Percentiles rank a stretch among this genome's conserved stretches.
These are phyloP conservation scores for Pleodorina starrii DNA, from an alignment of 139 green algal species.

Conservation along the genomic window DNA sequence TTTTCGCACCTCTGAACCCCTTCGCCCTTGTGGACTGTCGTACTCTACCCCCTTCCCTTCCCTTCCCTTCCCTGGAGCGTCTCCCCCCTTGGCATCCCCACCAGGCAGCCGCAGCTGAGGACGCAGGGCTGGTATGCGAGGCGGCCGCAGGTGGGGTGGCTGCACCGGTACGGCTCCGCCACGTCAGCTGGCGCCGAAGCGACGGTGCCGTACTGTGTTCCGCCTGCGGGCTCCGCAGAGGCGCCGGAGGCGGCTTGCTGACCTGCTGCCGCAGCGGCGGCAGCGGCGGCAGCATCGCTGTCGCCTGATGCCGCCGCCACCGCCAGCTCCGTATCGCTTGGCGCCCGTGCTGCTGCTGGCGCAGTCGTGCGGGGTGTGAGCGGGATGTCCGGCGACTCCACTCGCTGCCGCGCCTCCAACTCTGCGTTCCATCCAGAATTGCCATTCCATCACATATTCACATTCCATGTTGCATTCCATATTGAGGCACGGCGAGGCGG, in stretches of 20 bases:
- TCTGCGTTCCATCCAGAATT: too few species aligned
- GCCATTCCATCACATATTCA: too few species aligned
- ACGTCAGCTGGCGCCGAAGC: not conserved
- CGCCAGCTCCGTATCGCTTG: not conserved
- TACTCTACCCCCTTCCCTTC: too few species aligned
- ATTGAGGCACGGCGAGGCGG: too few species aligned
- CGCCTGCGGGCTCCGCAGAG: too few species aligned
- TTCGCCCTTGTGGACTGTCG: too few species aligned
- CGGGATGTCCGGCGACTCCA: constrained; percentile 15
- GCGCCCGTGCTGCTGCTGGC: not conserved
- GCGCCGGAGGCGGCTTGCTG: not conserved
- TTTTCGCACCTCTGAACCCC: too few species aligned
- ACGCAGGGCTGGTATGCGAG: constrained; percentile 17
- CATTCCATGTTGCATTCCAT: too few species aligned
- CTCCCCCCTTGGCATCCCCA: not conserved
- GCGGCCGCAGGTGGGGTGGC: not conserved
- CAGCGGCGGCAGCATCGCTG: not conserved
- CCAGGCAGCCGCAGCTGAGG: constrained; percentile 41
- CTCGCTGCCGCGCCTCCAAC: constrained; percentile 32
- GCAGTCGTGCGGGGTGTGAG: not conserved
- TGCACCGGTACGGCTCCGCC: not conserved
- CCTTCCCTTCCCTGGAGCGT: not conserved
- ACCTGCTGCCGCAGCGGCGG: not conserved
- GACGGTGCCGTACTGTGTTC: too few species aligned
- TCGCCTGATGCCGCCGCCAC: not conserved